Base-by-base conservation (phyloP, 2,329 filamentous ascomycete genomes). In the Diaporthe ampelina region DNA sequence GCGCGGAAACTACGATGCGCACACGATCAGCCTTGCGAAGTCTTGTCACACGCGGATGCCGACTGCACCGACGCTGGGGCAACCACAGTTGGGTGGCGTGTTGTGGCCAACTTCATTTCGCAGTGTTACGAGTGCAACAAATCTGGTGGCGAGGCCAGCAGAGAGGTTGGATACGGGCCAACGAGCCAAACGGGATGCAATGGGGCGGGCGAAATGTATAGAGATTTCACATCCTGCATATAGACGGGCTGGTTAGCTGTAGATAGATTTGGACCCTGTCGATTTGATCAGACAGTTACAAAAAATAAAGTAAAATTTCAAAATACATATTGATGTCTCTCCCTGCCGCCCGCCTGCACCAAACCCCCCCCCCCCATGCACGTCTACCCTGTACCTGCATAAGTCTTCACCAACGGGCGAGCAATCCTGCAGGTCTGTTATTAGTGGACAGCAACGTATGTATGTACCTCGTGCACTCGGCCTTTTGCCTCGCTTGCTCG, bases 231-330 rank as follows among this genome's bases (percentile, higher is more conserved):
- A 52, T 19, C 57, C 45, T 61, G 58, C 57, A 72, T 72, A 70
- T 57, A 70, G 69, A 72, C 32, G 57, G 58, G 32, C 21, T 72
- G 69, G 56, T 43, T 63, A 29, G 57, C 57, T 72, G 69, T 52
- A 72, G 48, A 72, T 61, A 72, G 69, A 61, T 43, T 54, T 63
- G 57, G 45, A 43, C n/a, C 21, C 57, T 72, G 69, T 72, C 69
- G 43, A 21, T 54, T 54, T 32, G 40, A 70, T 70, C 45, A 59
- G 69, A 72, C 57, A 52, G n/a, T 26, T 54, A n/a, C 63, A 59
- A 59, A 59, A 63, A 72, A 72, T 54, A 72, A 59, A 72, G 69
- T 72, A 72, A 72, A 72, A 72, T 45, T 54, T 63, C 57, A 72
- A 63, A 61, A 32, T 54, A 26, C 19, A 48, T n/a, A 26, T 54